Evolutionary conservation across 805 yeast species (phyloP), one percentile per base, ranked within the genome.

Genomic region (Lipomyces japonicus): DNA sequence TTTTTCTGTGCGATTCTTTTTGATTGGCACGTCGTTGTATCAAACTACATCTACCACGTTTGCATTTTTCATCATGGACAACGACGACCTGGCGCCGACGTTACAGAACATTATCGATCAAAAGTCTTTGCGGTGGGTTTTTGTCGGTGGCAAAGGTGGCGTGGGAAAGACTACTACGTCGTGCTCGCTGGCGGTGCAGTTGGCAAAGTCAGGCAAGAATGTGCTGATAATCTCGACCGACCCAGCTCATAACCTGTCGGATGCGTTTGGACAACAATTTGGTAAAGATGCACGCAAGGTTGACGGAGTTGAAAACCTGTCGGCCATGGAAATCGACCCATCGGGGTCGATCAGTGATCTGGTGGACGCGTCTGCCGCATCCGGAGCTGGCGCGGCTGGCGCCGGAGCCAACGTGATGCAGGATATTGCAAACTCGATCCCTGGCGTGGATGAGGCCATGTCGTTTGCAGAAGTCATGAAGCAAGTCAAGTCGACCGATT

Each of bases 131-230:
- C 86, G 86, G 65, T 93, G 99, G 99, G 84, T 93, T 57, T 93
- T 93, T 64, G 97, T 91, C 39, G 99, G 99, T 59, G 99, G 99
- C 61, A 93, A 93, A 74, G 99, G 99, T 68, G 99, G 99, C 71
- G 99, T 93, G 25, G 99, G 99, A 63, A 93, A 93, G 68, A 93
- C 99, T 57, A 93, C 98, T 23, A 86, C 97, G 2, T 91, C 97
- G 1, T 90, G 96, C 41, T 89, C 97, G 22, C 77, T 93, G 60
- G 95, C 99, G 21, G 84, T 90, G 56, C 97, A 93, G 71, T 78
- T 93, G 67, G 39, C 39, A 35, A 70, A 85, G 54, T 74, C 77
- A 50, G 84, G 95, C 65, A 90, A 88, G 59, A 83, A 85, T 61
- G 95, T 88, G 61, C 74, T 93, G 55, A 74, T 93, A 61, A 93